phyloP scores from a whole-genome alignment of 2,329 filamentous ascomycete genomes.

The Microsporum ferrugineum region DNA sequence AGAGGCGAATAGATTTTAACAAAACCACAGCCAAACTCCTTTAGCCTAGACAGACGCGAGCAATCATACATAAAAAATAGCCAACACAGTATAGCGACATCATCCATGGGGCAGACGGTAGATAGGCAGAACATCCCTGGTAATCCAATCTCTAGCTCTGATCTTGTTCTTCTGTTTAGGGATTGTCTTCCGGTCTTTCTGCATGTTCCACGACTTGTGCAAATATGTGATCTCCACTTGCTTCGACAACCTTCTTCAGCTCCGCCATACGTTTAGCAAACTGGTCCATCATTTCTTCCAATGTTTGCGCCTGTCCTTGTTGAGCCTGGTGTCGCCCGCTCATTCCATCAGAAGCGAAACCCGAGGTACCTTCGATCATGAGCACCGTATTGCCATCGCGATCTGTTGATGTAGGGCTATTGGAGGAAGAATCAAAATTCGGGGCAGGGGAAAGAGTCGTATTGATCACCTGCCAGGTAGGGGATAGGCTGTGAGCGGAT shows the following conservation, averaged over 20 bases:
- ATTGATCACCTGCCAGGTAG: conserved; percentile 58
- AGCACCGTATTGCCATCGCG: conserved; percentile 33
- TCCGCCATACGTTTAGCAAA: conserved; percentile 36
- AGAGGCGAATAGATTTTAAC: background rate
- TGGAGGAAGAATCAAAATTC: conserved; percentile 42
- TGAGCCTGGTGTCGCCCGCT: conserved; percentile 10
- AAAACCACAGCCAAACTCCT: background rate
- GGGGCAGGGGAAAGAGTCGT: conserved; percentile 48
- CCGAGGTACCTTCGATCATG: conserved; percentile 33
- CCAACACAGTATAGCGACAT: background rate
- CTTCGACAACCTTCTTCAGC: conserved; percentile 33
- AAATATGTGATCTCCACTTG: conserved; percentile 12
- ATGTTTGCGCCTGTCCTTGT: conserved; percentile 19
- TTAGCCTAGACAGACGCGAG: background rate
- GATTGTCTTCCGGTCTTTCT: background rate
- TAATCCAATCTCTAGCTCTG: background rate
- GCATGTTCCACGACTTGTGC: background rate
- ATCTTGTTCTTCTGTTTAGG: background rate
- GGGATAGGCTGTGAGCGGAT: conserved; percentile 59
- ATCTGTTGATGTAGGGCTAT: conserved; percentile 38
- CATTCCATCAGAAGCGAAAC: conserved; percentile 13
- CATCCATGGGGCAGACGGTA: background rate
- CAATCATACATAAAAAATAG: background rate
- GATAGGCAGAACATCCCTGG: no score
- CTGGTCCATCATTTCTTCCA: conserved; percentile 38